Base-by-base conservation (phyloP, 2,329 filamentous ascomycete genomes). In the Nannizziopsis arthrosporioides region DNA sequence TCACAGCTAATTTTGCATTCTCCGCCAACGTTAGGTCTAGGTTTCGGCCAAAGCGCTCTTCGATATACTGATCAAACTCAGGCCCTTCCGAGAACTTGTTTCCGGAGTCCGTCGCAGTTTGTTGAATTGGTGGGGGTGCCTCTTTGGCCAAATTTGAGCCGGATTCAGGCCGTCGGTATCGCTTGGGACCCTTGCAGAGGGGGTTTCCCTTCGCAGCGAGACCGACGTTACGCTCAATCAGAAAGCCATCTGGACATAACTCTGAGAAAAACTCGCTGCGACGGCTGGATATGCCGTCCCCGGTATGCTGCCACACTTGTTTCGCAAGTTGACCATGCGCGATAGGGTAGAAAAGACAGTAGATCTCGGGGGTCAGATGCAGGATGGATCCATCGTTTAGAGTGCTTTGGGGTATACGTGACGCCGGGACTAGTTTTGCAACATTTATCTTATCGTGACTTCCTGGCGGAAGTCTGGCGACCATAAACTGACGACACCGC, bases 301-400 rank as follows among this genome's bases (percentile, higher is more conserved):
- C 92, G 0, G 85, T 84, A 64, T 98, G 92, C 64, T 96, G 92
- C 92, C 92, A 98, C 60, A 94, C 95, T 59, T 88, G 78, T 65
- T 95, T 96, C n/a, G 87, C 85, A 51, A 84, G 66, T 3, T 78
- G 68, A 57, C 82, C 89, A 14, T 79, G 68, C 10, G 80, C 76
- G 40, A 75, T 71, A 0, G 81, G 78, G 57, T 83, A 87, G 37
- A 96, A 62, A 2, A 94, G 80, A 18, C 80, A 81, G 1, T 77
- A 84, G 17, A 89, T 69, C 8, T 74, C 71, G 0, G 82, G 81
- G 2, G 70, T 68, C 12, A 63, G 60, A 8, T 62, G 49, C n/a
- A 63, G 61, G 37, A 73, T 66, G 1, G 76, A 69, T 4, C 70
- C 63, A 11, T 45, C 18, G 35, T 72, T 67, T 51, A 73, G 75